Base-by-base conservation (phyloP, 2,329 filamentous ascomycete genomes). In the Alternaria atra region DNA sequence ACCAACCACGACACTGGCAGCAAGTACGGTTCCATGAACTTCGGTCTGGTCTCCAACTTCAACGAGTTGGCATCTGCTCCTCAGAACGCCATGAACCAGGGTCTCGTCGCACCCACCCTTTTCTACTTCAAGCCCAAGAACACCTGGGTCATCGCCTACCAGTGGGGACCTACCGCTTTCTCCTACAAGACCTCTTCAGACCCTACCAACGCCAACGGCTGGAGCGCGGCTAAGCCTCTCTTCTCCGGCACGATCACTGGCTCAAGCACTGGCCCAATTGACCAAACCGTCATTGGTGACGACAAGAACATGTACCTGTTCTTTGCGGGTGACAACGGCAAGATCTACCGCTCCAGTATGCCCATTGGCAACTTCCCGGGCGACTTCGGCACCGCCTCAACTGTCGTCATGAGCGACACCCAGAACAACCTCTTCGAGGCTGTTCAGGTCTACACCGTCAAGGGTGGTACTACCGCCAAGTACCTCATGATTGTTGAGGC, bases 401-500 rank as follows among this genome's bases (percentile, higher is more conserved):
- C 81, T 3, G 76, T 84, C 0, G 69, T 89, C 60, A 69, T 89
- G 69, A 84, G 77, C 70, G 88, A 88, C 73, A 78, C 81, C 2
- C 79, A 58, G 13, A 81, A 85, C 72, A 86, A 88, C 70, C 80
- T 90, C 1, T 90, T 90, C 73, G 89, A 91, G 71, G 87, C 87
- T 0, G 87, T 89, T 0, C 85, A 90, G 68, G 88, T 91, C 44
- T 91, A 90, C 79, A 88, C 83, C 2, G 69, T 90, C 58, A 46
- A 82, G 32, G 85, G 84, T 29, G 57, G 57, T 35, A 29, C 52
- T 80, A 84, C 66, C 81, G 80, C 64, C 35, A 77, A 84, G 64
- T 90, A 90, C 76, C 84, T 90, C 57, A 90, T 90, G 86, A 84
- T 90, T n/a, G 87, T 90, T 34, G 89, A 91, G 75, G 81, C 86